phyloP scores from a whole-genome alignment of 2,329 filamentous ascomycete genomes.

The Alternaria infectoria region DNA sequence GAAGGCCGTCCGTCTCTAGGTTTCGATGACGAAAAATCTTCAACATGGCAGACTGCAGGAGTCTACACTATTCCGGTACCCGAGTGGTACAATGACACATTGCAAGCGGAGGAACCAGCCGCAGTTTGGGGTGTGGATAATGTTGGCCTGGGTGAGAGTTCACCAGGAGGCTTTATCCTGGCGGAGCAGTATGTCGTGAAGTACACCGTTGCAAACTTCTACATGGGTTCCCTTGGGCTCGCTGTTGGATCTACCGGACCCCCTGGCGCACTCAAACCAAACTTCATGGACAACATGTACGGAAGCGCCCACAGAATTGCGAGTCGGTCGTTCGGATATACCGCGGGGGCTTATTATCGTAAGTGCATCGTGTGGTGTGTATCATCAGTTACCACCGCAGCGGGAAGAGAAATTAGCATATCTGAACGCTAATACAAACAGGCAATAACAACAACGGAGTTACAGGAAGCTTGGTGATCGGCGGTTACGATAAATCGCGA shows the following conservation, averaged over 20 bases:
- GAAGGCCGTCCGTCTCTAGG: slow-evolving; percentile 27
- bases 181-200: slow-evolving; percentile 25
- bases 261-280: slow-evolving; percentile 7
- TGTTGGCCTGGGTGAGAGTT: slow-evolving; percentile 36
- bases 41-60: slow-evolving; percentile 23
- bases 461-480: slow-evolving; percentile 45
- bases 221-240: slow-evolving; percentile 42
- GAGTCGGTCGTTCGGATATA: slow-evolving; percentile 43
- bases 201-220: slow-evolving; percentile 30
- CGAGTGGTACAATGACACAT: slow-evolving; percentile 21
- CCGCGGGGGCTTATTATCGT: slow-evolving; percentile 46
- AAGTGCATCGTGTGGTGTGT: slow-evolving; percentile 19
- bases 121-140: slow-evolving; percentile 30
- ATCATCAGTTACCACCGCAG: not conserved
- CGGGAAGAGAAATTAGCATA: not conserved
- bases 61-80: slow-evolving; percentile 24
- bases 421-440: slow-evolving; percentile 5
- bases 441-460: slow-evolving; percentile 36
- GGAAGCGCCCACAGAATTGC: slow-evolving; percentile 16
- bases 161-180: slow-evolving; percentile 17
- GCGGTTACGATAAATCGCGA: slow-evolving; percentile 50
- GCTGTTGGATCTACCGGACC: slow-evolving; percentile 16
- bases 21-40: slow-evolving; percentile 16
- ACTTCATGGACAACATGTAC: slow-evolving; percentile 32
- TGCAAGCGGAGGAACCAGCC: slow-evolving; percentile 5